Conservation (phyloP, 129 eudicot species). For the Tagetes erecta region DNA sequence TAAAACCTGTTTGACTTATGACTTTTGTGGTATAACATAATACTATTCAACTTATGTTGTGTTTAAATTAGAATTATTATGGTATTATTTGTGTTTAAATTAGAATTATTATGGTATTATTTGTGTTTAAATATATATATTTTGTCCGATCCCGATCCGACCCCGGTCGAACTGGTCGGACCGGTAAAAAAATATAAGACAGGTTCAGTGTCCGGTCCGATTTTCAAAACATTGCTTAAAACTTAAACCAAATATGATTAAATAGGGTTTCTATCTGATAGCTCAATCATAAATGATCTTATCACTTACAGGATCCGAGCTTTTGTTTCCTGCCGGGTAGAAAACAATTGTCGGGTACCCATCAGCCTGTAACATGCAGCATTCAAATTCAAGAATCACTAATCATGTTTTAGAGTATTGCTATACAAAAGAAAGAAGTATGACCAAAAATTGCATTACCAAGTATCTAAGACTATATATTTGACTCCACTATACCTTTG, state of each 20-base stretch:
- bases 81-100: no score
- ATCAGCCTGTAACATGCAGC: conserved; percentile 57
- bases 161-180: no score
- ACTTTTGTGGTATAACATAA: no score
- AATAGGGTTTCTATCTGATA: background rate
- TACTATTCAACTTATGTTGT: no score
- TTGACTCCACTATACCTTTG: conserved; percentile 47
- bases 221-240: no score
- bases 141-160: no score
- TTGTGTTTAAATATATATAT: no score
- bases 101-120: no score
- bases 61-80: no score
- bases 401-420: background rate
- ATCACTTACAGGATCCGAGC: conserved; percentile 66
- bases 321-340: conserved; percentile 89
- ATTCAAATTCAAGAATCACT: conserved; percentile 11
- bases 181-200: no score
- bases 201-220: no score
- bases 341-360: conserved; percentile 83
- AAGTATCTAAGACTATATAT: background rate
- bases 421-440: background rate
- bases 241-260: background rate
- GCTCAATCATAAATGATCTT: background rate
- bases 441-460: background rate
- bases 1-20: no score